These are phyloP conservation scores for Schwanniomyces pseudopolymorphus DNA, from an alignment of 805 yeast species.

Conservation along the genomic window DNA sequence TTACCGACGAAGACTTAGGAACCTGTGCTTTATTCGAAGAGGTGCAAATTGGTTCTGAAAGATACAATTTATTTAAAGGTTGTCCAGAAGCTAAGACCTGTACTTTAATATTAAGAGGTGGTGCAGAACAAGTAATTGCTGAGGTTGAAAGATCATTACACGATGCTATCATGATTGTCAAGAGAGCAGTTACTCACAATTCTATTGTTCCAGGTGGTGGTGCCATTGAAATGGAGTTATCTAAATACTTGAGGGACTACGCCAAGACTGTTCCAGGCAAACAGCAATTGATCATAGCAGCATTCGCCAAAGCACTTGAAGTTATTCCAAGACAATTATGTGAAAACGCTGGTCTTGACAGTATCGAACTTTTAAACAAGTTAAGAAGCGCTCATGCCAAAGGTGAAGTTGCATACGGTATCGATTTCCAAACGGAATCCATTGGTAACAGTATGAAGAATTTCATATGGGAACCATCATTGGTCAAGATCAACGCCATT, in stretches of 20 bases:
- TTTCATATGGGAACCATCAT: constrained; percentile 97
- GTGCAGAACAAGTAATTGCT: constrained; percentile 96
- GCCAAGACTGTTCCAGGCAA: constrained; percentile 91
- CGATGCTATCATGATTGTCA: constrained; percentile 98
- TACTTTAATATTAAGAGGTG: constrained; percentile 91
- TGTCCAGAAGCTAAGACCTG: constrained; percentile 92
- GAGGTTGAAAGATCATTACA: constrained; percentile 97
- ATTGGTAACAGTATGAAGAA: constrained; percentile 81
- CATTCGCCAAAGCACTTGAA: constrained; percentile 93
- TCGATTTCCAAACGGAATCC: constrained; percentile 82
- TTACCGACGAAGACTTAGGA: constrained; percentile 72
- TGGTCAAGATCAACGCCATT: constrained; percentile 91
- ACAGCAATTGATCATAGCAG: constrained; percentile 88
- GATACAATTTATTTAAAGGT: constrained; percentile 90
- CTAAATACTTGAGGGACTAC: constrained; percentile 82
- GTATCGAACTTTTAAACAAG: constrained; percentile 88
- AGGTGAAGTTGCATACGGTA: constrained; percentile 89
- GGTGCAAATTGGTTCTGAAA: constrained; percentile 91
- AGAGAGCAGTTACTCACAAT: constrained; percentile 86
- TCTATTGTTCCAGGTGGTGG: constrained; percentile 98
- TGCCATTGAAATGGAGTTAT: constrained; percentile 96
- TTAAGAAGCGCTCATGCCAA: constrained; percentile 92
- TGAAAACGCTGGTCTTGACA: constrained; percentile 98
- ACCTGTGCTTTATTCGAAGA: constrained; percentile 87
- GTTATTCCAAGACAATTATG: constrained; percentile 96